Evolutionary conservation across 441 rosid genomes (phyloP).

Genomic region (Arabidopsis hybrid): DNA sequence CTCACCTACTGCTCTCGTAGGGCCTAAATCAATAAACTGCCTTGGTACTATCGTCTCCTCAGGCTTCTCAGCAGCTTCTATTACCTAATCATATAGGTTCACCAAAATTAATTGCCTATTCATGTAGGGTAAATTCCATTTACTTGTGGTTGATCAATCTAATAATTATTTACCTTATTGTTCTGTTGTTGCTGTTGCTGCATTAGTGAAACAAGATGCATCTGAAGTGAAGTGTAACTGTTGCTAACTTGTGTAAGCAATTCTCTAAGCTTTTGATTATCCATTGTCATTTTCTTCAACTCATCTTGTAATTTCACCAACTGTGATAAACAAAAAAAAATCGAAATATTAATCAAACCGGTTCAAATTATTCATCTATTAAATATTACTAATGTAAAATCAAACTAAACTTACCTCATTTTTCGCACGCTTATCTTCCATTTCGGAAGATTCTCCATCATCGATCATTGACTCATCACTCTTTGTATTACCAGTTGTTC

Average conservation of each 20-base stretch:
- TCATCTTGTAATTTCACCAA: conserved; percentile 63
- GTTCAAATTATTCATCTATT: not conserved
- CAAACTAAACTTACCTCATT: conserved; percentile 56
- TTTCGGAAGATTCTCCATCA: conserved; percentile 69
- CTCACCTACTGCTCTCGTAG: conserved; percentile 48
- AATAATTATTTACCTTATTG: conserved; percentile 31
- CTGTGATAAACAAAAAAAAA: conserved; percentile 38
- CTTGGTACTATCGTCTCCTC: conserved; percentile 59
- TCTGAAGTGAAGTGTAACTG: conserved; percentile 70
- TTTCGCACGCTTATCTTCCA: conserved; percentile 62
- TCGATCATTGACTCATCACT: conserved; percentile 88
- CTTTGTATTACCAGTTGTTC: conserved; percentile 67
- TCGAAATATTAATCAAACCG: not conserved
- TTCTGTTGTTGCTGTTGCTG: conserved; percentile 57
- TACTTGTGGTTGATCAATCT: not conserved
- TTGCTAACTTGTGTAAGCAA: conserved; percentile 74
- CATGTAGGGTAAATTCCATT: conserved; percentile 12
- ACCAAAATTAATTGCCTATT: not conserved
- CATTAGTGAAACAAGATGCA: conserved; percentile 70
- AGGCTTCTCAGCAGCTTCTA: conserved; percentile 44
- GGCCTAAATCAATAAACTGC: conserved; percentile 72
- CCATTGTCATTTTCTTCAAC: conserved; percentile 69
- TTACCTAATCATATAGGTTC: conserved; percentile 40
- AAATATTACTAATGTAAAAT: not conserved
- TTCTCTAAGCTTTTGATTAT: conserved; percentile 72